Evolutionary conservation across 2,329 filamentous ascomycete species (phyloP).

Genomic region (Neonectria punicea): DNA sequence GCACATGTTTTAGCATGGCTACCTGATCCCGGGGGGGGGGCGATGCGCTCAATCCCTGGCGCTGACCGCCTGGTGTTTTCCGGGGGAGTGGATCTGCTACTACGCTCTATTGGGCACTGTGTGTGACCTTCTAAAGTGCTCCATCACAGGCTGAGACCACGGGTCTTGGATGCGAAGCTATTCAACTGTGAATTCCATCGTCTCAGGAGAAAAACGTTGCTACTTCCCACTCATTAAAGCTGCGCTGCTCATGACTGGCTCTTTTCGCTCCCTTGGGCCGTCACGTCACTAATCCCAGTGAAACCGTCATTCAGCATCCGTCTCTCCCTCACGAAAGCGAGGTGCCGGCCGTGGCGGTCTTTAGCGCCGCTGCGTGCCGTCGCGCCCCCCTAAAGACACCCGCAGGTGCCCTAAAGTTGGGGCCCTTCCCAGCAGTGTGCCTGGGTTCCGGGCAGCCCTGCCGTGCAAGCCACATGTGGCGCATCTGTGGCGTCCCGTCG

Average conservation of each 20-base stretch:
- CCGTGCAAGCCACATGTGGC: slow-evolving; percentile 6
- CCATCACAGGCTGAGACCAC: background rate
- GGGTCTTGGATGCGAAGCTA: background rate
- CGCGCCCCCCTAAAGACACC: slow-evolving; percentile 26
- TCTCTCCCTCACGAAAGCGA: background rate
- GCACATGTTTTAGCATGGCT: background rate
- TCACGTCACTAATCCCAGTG: slow-evolving; percentile 37
- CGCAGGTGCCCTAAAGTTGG: slow-evolving; percentile 14
- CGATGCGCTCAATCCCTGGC: background rate
- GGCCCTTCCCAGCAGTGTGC: too few species aligned
- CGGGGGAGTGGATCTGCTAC: slow-evolving; percentile 38
- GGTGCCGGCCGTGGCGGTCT: slow-evolving; percentile 10
- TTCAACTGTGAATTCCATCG: background rate
- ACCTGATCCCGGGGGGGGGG: background rate
- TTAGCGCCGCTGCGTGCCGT: slow-evolving; percentile 27
- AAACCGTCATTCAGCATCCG: slow-evolving; percentile 32
- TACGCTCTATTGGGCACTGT: background rate
- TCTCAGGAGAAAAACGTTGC: too few species aligned
- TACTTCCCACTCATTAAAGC: background rate
- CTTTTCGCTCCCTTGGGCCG: slow-evolving; percentile 5
- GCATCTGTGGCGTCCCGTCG: slow-evolving; percentile 31
- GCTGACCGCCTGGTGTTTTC: slow-evolving; percentile 29
- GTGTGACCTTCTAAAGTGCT: background rate
- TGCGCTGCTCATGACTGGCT: background rate
- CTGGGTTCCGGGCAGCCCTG: background rate